A percentile compares a stretch with the other conserved stretches of the same genome.
phyloP scores from a whole-genome alignment of 2,329 filamentous ascomycete genomes.

The Curvularia hawaiiensis region DNA sequence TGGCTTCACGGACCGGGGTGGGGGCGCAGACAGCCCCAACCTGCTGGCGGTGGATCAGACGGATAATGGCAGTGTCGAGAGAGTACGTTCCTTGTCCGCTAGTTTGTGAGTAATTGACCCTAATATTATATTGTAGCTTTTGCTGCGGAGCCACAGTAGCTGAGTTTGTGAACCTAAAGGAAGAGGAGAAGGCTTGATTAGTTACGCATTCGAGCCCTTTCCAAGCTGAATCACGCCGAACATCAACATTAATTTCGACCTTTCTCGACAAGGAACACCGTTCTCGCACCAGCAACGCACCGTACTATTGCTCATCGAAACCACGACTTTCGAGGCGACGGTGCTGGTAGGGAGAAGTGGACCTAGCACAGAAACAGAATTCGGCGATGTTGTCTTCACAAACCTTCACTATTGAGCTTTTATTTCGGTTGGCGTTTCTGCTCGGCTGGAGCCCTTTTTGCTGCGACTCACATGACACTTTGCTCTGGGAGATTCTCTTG shows the following conservation, averaged over 20 bases:
- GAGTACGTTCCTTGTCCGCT: slow-evolving; percentile 51
- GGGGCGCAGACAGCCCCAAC: slow-evolving; percentile 66
- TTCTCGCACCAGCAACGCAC: not conserved
- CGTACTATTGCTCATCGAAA: not conserved
- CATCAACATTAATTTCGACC: not conserved
- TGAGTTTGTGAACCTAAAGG: slow-evolving; percentile 37
- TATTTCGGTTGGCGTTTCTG: slow-evolving; percentile 2
- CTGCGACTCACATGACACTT: slow-evolving; percentile 1
- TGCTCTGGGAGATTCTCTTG: slow-evolving; percentile 2
- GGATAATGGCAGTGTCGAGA: slow-evolving; percentile 65
- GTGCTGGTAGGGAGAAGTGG: not conserved
- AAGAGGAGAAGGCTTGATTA: slow-evolving; percentile 27
- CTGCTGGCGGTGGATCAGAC: slow-evolving; percentile 64
- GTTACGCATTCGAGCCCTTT: slow-evolving; percentile 3
- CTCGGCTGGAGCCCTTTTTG: slow-evolving; percentile 3
- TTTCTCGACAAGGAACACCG: not conserved
- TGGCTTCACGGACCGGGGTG: slow-evolving; percentile 72
- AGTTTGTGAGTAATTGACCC: slow-evolving; percentile 25
- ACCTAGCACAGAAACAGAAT: not conserved
- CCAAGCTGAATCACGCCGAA: not conserved
- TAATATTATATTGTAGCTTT: slow-evolving; percentile 40
- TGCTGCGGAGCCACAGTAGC: slow-evolving; percentile 57
- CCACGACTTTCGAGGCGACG: not conserved
- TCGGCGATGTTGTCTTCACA: slow-evolving; percentile 3
- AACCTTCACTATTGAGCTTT: not conserved